Evolutionary conservation across 2,329 filamentous ascomycete genomes (phyloP), one percentile per base, ranked within the genome.

Genomic region (Fonsecaea pugnacius): DNA sequence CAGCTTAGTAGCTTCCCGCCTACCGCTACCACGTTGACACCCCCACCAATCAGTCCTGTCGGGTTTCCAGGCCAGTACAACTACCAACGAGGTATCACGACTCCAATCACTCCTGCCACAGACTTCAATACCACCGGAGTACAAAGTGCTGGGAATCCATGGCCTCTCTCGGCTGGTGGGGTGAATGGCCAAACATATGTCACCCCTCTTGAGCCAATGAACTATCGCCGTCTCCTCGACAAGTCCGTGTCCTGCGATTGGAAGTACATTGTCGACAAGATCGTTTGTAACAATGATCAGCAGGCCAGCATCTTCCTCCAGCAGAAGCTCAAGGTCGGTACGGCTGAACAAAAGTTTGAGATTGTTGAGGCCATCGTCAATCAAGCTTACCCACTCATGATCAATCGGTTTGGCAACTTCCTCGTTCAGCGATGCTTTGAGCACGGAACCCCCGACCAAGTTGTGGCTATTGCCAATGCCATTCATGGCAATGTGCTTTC

Each of bases 241-340:
- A 92, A 93, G 74, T 96, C 94, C 75, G 92, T 96, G 78, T 96
- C 91, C 73, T 98, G 94, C 80, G 96, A 99, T 80, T 99, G 94
- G 95, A 96, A 95, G 80, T 97, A 96, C 76, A 97, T 99, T 72
- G 95, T 99, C 61, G 94, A 99, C 81, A 98, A 98, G 83, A 99
- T 99, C 75, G 93, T 99, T 70, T 96, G 92, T 85, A 97, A 93
- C 81, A 98, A 99, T 77, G 95, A 99, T 75, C 95, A 99, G 78
- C 95, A 99, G 78, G 95, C 96, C 9, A 99, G 95, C 1, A 98
- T 99, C 73, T 99, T 99, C 79, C 83, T 99, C 51, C 95, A 99
- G 77, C 95, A 99, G 80, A 99, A 99, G 81, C 90, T 99, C 71
- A 99, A 99, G 80, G 91, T 97, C 67, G 93, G 93, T 65, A 97